These are phyloP conservation scores for Sclerotinia spermophila DNA, from an alignment of 2,329 filamentous ascomycete species.

Conservation along the genomic window DNA sequence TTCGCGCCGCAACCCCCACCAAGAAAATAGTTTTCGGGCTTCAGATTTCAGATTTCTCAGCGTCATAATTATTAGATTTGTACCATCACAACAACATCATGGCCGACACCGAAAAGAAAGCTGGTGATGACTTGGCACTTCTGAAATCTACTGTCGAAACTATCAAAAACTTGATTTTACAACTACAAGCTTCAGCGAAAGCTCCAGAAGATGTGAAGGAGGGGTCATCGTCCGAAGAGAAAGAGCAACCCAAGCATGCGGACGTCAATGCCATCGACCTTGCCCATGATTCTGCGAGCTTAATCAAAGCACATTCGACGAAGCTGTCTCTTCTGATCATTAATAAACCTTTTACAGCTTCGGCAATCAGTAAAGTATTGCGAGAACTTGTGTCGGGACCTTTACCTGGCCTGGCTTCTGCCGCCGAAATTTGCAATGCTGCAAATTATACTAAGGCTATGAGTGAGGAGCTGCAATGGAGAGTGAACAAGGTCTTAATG, in stretches of 20 bases:
- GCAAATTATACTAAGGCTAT: slow-evolving; percentile 60
- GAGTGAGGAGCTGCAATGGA: slow-evolving; percentile 58
- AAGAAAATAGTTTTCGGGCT: slow-evolving; percentile 14
- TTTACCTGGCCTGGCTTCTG: slow-evolving; percentile 71
- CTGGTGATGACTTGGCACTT: slow-evolving; percentile 24
- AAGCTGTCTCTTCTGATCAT: slow-evolving; percentile 84
- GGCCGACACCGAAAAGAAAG: slow-evolving; percentile 21
- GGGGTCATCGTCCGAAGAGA: slow-evolving; percentile 15
- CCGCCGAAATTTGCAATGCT: slow-evolving; percentile 61
- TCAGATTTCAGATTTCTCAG: background rate
- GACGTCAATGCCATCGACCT: slow-evolving; percentile 59
- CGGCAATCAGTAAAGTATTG: slow-evolving; percentile 68
- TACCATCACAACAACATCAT: slow-evolving; percentile 17
- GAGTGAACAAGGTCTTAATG: slow-evolving; percentile 56
- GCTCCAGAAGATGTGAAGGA: slow-evolving; percentile 3
- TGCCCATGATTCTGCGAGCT: slow-evolving; percentile 65
- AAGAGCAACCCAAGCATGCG: slow-evolving; percentile 14
- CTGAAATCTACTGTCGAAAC: slow-evolving; percentile 31
- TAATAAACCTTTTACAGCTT: slow-evolving; percentile 80
- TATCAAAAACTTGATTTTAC: slow-evolving; percentile 27
- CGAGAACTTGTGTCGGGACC: slow-evolving; percentile 67
- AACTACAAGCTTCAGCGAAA: slow-evolving; percentile 26
- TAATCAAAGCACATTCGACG: slow-evolving; percentile 79
- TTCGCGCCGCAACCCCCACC: slow-evolving; percentile 6
- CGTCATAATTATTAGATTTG: background rate